A percentile compares a stretch with the other conserved stretches of the same genome.
phyloP scores from a whole-genome alignment of 1,284 basidiomycete genomes.

The Malassezia yamatoensis region DNA sequence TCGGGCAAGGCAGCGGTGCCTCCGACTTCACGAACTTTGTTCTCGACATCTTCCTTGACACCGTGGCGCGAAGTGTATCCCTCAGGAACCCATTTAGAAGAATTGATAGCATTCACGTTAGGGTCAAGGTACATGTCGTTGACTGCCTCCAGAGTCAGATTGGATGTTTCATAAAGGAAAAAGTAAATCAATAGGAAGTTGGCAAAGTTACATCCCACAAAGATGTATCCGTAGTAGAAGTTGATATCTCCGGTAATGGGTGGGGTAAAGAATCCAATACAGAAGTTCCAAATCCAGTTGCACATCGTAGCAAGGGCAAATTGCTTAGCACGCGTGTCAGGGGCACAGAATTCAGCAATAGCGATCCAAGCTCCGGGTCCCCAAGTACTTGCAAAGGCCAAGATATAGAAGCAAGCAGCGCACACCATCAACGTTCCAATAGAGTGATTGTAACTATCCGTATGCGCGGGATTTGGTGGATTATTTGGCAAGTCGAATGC shows the following conservation, averaged over 20 bases:
- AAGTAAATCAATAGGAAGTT: conserved; percentile 62
- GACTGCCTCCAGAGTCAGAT: conserved; percentile 62
- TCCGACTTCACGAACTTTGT: not conserved
- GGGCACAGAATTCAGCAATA: conserved; percentile 61
- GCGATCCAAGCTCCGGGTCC: conserved; percentile 45
- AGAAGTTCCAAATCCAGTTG: conserved; percentile 63
- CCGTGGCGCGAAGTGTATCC: conserved; percentile 31
- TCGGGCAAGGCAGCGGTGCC: not conserved
- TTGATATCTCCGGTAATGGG: conserved; percentile 37
- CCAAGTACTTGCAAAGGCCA: conserved; percentile 68
- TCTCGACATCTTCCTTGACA: conserved; percentile 13
- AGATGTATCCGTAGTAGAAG: conserved; percentile 64
- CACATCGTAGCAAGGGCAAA: conserved; percentile 61
- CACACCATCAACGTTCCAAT: conserved; percentile 65
- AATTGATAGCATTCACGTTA: conserved; percentile 60
- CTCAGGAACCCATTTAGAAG: conserved; percentile 50
- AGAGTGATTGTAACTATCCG: conserved; percentile 25
- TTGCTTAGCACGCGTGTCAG: conserved; percentile 64
- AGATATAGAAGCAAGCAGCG: conserved; percentile 66
- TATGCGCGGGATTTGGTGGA: conserved; percentile 3
- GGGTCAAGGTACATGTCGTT: conserved; percentile 68
- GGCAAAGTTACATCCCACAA: conserved; percentile 53
- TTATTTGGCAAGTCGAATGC: conserved; percentile 14
- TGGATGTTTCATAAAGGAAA: conserved; percentile 67
- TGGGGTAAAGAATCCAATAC: conserved; percentile 59